Evolutionary conservation across 768 basidiomycete species (phyloP).

Genomic region (Hypholoma fasciculare): DNA sequence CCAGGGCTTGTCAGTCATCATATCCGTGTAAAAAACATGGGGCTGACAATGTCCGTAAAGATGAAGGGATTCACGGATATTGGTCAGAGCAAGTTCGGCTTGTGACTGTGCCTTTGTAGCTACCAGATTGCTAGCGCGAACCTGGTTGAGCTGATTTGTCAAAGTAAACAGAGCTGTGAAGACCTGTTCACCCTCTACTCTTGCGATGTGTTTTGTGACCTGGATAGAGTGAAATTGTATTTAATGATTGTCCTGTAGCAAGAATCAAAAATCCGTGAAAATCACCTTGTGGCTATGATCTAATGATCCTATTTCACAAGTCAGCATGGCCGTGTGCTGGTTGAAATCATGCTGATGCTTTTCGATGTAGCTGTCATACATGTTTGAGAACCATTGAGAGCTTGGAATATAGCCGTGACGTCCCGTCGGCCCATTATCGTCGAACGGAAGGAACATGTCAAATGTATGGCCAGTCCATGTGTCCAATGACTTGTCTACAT

Average conservation of each 20-base stretch:
- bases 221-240: too few species aligned
- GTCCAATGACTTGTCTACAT: not conserved
- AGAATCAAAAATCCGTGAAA: too few species aligned
- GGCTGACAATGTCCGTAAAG: slow-evolving; percentile 27
- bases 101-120: slow-evolving; percentile 33
- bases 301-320: slow-evolving; percentile 20
- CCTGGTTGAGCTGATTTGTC: slow-evolving; percentile 26
- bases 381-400: slow-evolving; percentile 17
- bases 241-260: too few species aligned
- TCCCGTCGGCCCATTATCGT: slow-evolving; percentile 9
- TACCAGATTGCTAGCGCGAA: slow-evolving; percentile 14
- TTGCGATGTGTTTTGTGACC: slow-evolving; percentile 24
- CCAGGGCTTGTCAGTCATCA: slow-evolving; percentile 26
- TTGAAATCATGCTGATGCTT: slow-evolving; percentile 13
- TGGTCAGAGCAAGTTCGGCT: slow-evolving; percentile 22
- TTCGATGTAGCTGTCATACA: slow-evolving; percentile 25
- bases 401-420: slow-evolving; percentile 23
- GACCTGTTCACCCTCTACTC: slow-evolving; percentile 22
- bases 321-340: slow-evolving; percentile 23
- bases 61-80: slow-evolving; percentile 23
- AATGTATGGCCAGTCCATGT: slow-evolving; percentile 4
- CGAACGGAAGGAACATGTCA: slow-evolving; percentile 19
- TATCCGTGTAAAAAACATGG: slow-evolving; percentile 28
- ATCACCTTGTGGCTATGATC: slow-evolving; percentile 24
- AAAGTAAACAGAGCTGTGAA: slow-evolving; percentile 26